Evolutionary conservation across 2,329 filamentous ascomycete species (phyloP).

Genomic region (Apiospora kogelbergensis): DNA sequence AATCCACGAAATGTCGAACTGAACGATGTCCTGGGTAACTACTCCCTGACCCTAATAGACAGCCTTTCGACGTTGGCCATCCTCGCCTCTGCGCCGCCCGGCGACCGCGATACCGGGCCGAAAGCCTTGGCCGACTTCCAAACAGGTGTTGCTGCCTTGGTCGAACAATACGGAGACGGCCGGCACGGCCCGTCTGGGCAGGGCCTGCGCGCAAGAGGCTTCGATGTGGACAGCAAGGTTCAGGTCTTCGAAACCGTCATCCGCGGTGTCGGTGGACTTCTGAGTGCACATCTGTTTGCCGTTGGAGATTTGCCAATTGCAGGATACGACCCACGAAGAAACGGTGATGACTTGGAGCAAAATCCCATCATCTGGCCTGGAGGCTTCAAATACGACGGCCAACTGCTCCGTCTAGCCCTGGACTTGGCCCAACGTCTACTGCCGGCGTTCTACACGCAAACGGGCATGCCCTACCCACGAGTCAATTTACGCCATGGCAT

Average conservation of each 20-base stretch:
- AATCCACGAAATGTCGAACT: conserved; percentile 81
- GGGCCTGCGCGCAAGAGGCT: conserved; percentile 74
- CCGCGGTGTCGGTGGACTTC: conserved; percentile 81
- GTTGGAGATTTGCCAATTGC: conserved; percentile 84
- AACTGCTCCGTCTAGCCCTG: conserved; percentile 83
- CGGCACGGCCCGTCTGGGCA: conserved; percentile 64
- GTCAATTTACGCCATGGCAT: conserved; percentile 91
- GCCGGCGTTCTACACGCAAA: conserved; percentile 88
- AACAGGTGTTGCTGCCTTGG: conserved; percentile 71
- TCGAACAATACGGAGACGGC: conserved; percentile 85
- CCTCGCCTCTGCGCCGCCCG: conserved; percentile 71
- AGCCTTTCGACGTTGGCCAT: conserved; percentile 93
- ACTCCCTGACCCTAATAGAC: conserved; percentile 93
- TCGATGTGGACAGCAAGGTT: conserved; percentile 96
- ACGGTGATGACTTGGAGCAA: conserved; percentile 43
- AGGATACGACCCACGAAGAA: conserved; percentile 63
- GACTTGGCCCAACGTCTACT: conserved; percentile 83
- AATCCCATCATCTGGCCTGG: conserved; percentile 69
- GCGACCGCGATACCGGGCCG: conserved; percentile 50
- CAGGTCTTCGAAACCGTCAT: conserved; percentile 99
- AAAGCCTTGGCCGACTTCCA: conserved; percentile 76
- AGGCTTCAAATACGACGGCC: conserved; percentile 82
- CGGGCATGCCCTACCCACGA: conserved; percentile 89
- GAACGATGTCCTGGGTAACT: conserved; percentile 96
- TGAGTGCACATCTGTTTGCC: conserved; percentile 93